A percentile compares a stretch with the other conserved stretches of the same genome.
These are phyloP conservation scores for Ligustrum vulgare DNA, from an alignment of 257 asterid genomes.

Conservation along the genomic window DNA sequence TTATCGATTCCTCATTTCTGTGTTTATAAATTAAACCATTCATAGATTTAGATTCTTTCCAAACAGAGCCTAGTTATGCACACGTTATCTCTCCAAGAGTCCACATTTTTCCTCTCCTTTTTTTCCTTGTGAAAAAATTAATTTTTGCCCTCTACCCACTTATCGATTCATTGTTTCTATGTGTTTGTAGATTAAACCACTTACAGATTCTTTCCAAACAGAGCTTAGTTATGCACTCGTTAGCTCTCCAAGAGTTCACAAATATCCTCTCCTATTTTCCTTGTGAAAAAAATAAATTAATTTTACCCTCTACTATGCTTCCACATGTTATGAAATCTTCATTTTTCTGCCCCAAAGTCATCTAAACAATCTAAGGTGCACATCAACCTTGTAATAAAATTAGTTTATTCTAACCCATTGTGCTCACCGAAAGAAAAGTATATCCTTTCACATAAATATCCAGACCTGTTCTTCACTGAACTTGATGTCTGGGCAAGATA, in stretches of 20 bases:
- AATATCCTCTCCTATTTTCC: not conserved
- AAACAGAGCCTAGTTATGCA: not conserved
- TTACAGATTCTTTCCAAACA: too few species aligned
- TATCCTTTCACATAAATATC: not conserved
- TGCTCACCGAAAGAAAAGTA: not conserved
- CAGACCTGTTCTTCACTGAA: constrained; percentile 91
- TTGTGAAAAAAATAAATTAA: not conserved
- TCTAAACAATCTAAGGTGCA: not conserved
- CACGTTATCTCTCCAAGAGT: not conserved
- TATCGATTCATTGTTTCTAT: too few species aligned
- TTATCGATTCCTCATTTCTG: too few species aligned
- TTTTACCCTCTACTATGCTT: not conserved
- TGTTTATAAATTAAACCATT: too few species aligned
- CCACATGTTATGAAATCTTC: not conserved
- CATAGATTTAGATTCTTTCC: too few species aligned
- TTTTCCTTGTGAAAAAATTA: not conserved
- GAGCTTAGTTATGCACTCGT: not conserved
- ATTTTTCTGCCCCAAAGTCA: not conserved
- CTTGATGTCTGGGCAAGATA: constrained; percentile 71
- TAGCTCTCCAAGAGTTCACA: not conserved
- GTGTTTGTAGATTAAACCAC: too few species aligned
- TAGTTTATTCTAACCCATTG: not conserved
- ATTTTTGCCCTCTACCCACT: not conserved
- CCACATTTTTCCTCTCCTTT: not conserved
- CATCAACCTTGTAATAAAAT: not conserved